A percentile compares a stretch with the other conserved stretches of the same genome.
phyloP scores from a whole-genome alignment of 192 early-diverging fungal species.

The Bifiguratus adelaidae region DNA sequence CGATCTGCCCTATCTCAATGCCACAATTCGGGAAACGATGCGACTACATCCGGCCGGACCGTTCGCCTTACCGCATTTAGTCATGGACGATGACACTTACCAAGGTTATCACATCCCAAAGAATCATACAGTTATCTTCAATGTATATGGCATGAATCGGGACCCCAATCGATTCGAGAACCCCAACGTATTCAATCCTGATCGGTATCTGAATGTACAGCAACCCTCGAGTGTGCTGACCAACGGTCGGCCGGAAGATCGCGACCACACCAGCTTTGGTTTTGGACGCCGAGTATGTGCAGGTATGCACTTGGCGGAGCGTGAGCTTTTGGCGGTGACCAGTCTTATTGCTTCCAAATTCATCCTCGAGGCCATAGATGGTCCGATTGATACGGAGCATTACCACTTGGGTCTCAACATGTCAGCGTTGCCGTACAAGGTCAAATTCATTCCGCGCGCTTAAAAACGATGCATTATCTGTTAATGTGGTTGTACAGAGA shows the following conservation, averaged over 20 bases:
- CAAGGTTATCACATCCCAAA: conserved; percentile 8
- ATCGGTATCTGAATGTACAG: conserved; percentile 3
- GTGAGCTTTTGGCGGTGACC: background rate
- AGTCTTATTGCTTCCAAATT: conserved; percentile 9
- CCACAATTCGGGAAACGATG: conserved; percentile 20
- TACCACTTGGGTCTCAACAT: conserved; percentile 2
- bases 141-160: background rate
- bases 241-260: background rate
- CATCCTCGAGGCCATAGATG: conserved; percentile 2
- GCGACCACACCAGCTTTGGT: conserved; percentile 5
- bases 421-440: conserved; percentile 10
- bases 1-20: conserved; percentile 12
- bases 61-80: conserved; percentile 17
- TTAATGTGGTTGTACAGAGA: too few relatives aligned
- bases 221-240: background rate
- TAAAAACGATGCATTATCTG: too few relatives aligned
- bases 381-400: background rate
- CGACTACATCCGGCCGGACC: conserved; percentile 13
- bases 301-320: conserved; percentile 5
- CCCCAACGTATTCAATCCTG: background rate
- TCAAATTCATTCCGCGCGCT: conserved; percentile 10
- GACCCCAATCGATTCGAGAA: background rate
- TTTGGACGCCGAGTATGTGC: conserved; percentile 4
- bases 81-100: conserved; percentile 16
- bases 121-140: background rate